Evolutionary conservation across 257 asterid species (phyloP), one percentile per base, ranked within the genome.

Genomic region (Scutellaria baicalensis): DNA sequence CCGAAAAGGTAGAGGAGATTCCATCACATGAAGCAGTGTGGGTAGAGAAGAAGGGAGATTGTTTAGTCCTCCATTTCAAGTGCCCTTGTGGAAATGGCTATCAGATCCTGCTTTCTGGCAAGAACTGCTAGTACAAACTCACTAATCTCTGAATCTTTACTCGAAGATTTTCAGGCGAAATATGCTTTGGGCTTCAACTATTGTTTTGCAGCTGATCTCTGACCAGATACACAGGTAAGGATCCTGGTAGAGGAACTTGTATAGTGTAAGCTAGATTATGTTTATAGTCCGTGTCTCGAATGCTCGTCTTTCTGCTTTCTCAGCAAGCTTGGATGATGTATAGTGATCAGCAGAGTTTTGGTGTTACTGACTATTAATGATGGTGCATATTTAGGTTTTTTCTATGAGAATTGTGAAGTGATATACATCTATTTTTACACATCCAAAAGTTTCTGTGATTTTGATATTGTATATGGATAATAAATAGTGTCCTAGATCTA

Each of bases 41-140:
- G 63, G 80, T 84, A 44, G 86, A 84, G 73, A 79, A 74, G 56
- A 81, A 69, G 2, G 88, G 88, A 54, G 79, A 78, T 0, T 9
- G 56, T 40, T 23, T 84, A 18, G 74, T 70, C 39, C 78, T 84
- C 60, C 84, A 81, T 58, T 81, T 84, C 82, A 81, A 36, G 75
- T 81, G 86, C 74, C 83, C 85, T 16, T 84, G 86, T 64, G 80
- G 82, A 0, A 18, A 65, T n/a, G 84, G 80, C 18, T 81, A 80
- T 52, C 73, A 81, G 71, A 69, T 81, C 27, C 76, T 83, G 31
- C 84, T 83, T 1, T 66, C 68, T 9, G 82, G 78, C 13, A 69
- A 51, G 36, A 59, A 40, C 73, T 83, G 88, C 54, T 80, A 80
- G 64, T 83, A 83, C 70, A 80, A 83, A 43, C 47, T 83, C 18